Evolutionary conservation across 2,329 filamentous ascomycete species (phyloP), one percentile per base, ranked within the genome.

Genomic region (Colletotrichum ledebouriae): DNA sequence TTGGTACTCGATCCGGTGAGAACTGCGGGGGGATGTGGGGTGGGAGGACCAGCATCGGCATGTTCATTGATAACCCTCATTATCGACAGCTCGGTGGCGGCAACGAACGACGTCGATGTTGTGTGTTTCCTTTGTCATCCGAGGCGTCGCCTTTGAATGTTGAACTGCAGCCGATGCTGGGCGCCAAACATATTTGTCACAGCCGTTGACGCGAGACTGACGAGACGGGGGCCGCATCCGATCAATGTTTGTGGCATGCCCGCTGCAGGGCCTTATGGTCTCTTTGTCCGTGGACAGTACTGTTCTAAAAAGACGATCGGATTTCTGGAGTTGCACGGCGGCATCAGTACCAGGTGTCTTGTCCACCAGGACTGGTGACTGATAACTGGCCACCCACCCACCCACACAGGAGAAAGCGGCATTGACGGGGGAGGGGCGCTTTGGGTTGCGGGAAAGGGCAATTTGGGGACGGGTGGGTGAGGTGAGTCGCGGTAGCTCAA

Each of bases 271-370:
- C 37, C 33, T 50, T 20, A 20, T 55, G 33, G 62, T 13, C n/a
- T n/a, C 11, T 59, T 46, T 50, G 47, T 37, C 47, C 60, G 53
- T 46, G 60, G 59, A 57, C 53, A 50, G 65, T 53, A 37, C 20
- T 52, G 60, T 17, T 33, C 25, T 13, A 42, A 39, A 39, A 10
- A 34, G 25, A 34, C 9, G 17, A 62, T 49, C 15, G 42, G 37
- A 52, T 39, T 39, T 39, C 15, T 15, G 33, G 4, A 33, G 49
- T n/a, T 12, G 33, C 17, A 17, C 17, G 17, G 17, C 17, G 2
- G 17, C 17, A 17, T 17, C 25, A 29, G 25, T 6, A 29, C 6
- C 25, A 29, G 25, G 25, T 29, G 25, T 29, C 3, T 29, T 6
- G 25, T 29, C 4, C 6, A 29, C 25, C 29, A 7, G 25, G 25